Conservation (phyloP, 2,329 filamentous ascomycete genomes). For the Aureobasidium uvarum region DNA sequence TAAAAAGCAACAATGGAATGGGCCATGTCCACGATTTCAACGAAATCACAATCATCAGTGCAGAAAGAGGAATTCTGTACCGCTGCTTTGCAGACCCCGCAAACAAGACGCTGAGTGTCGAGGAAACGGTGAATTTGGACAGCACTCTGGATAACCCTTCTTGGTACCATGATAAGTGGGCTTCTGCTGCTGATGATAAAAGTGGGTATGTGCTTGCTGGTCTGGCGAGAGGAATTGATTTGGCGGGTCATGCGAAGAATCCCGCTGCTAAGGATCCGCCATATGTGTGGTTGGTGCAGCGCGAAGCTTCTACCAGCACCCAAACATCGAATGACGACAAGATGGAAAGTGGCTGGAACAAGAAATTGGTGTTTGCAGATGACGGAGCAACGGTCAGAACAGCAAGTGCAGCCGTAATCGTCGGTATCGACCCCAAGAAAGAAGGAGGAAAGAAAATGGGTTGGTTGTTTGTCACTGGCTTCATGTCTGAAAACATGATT, state of each 20-base stretch:
- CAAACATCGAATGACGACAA: background rate
- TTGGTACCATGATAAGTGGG: slow-evolving; percentile 57
- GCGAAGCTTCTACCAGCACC: background rate
- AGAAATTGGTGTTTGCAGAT: slow-evolving; percentile 57
- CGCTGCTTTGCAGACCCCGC: slow-evolving; percentile 34
- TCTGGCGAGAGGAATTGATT: slow-evolving; percentile 43
- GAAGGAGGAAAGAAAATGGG: slow-evolving; percentile 50
- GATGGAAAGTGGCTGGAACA: slow-evolving; percentile 42
- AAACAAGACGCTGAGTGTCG: slow-evolving; percentile 41
- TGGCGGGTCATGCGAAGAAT: slow-evolving; percentile 43
- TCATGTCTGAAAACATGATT: slow-evolving; percentile 50
- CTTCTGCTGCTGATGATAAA: slow-evolving; percentile 45
- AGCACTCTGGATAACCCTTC: slow-evolving; percentile 57
- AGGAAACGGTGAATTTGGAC: slow-evolving; percentile 48
- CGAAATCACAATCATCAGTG: slow-evolving; percentile 42
- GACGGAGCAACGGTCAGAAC: slow-evolving; percentile 53
- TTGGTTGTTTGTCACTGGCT: slow-evolving; percentile 60
- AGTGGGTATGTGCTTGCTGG: slow-evolving; percentile 57
- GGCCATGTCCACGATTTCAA: slow-evolving; percentile 41
- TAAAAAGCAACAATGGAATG: slow-evolving; percentile 59
- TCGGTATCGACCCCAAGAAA: slow-evolving; percentile 52
- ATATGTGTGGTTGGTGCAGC: slow-evolving; percentile 48
- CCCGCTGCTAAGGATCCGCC: slow-evolving; percentile 44
- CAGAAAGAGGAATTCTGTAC: slow-evolving; percentile 50
- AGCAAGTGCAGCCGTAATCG: slow-evolving; percentile 53